Conservation (phyloP, 2,329 filamentous ascomycete species). For the Claviceps cyperi region DNA sequence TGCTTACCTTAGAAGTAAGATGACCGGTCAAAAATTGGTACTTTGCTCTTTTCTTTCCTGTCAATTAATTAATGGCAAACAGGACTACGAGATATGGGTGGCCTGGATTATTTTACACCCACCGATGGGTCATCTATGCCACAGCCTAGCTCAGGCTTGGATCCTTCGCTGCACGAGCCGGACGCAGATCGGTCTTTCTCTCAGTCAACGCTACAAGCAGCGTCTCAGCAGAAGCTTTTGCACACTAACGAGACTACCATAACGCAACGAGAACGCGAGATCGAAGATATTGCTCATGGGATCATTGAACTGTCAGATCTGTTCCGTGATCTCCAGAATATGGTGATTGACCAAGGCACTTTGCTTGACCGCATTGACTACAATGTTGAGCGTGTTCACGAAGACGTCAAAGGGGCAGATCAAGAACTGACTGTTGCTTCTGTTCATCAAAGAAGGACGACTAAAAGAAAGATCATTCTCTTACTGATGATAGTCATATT, state of each 20-base stretch:
- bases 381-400: slow-evolving; percentile 91
- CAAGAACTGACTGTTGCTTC: slow-evolving; percentile 83
- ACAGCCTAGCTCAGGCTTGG: slow-evolving; percentile 44
- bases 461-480: slow-evolving; percentile 85
- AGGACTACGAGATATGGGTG: slow-evolving; percentile 65
- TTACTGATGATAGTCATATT: slow-evolving; percentile 73
- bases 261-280: slow-evolving; percentile 84
- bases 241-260: slow-evolving; percentile 74
- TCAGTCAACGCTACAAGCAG: slow-evolving; percentile 73
- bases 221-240: slow-evolving; percentile 50
- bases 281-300: slow-evolving; percentile 93
- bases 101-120: slow-evolving; percentile 34
- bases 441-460: slow-evolving; percentile 74
- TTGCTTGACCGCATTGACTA: slow-evolving; percentile 94
- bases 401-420: slow-evolving; percentile 81
- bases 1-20: slow-evolving; percentile 78
- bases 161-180: slow-evolving; percentile 82
- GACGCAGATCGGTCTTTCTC: slow-evolving; percentile 88
- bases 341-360: slow-evolving; percentile 87
- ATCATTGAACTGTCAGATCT: slow-evolving; percentile 96
- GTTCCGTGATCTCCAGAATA: slow-evolving; percentile 87
- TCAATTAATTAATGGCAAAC: slow-evolving; percentile 1
- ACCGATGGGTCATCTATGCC: slow-evolving; percentile 40
- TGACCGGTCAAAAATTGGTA: slow-evolving; percentile 2
- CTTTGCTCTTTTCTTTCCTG: not conserved